These are phyloP conservation scores for Meyerozyma guilliermondii DNA, from an alignment of 1,139 yeast species.

Conservation along the genomic window DNA sequence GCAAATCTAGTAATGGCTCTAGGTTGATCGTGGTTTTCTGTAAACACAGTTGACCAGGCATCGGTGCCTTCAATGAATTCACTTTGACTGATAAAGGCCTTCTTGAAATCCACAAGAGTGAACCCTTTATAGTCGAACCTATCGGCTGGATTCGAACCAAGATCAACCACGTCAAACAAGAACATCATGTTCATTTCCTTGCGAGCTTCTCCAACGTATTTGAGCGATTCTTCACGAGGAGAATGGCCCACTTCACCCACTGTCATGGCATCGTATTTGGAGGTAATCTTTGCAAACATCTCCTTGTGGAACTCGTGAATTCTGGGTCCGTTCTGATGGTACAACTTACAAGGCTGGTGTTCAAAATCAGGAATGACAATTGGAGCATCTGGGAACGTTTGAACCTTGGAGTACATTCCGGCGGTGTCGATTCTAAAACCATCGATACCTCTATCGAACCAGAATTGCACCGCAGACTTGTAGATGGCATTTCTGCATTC, in stretches of 20 bases:
- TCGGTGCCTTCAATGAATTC: constrained; percentile 17
- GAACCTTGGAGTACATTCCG: constrained; percentile 20
- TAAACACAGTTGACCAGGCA: constrained; percentile 20
- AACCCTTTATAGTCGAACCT: constrained; percentile 15
- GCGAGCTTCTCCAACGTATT: constrained; percentile 18
- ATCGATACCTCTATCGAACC: constrained; percentile 21
- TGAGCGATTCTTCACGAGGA: constrained; percentile 16
- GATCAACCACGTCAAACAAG: constrained; percentile 18
- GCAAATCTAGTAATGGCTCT: constrained; percentile 19
- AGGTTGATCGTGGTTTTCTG: constrained; percentile 22
- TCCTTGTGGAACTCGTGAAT: constrained; percentile 22
- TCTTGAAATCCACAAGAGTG: constrained; percentile 14
- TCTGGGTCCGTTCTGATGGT: constrained; percentile 16
- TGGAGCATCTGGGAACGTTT: constrained; percentile 18
- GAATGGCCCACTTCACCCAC: constrained; percentile 22
- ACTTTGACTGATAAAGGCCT: constrained; percentile 13
- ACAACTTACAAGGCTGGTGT: constrained; percentile 15
- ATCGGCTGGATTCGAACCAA: constrained; percentile 14
- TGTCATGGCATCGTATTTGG: constrained; percentile 20
- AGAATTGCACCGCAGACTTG: constrained; percentile 16
- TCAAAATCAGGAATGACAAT: constrained; percentile 16
- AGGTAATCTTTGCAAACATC: constrained; percentile 14
- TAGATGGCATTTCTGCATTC: constrained; percentile 20
- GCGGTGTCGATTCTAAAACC: constrained; percentile 22
- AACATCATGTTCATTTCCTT: constrained; percentile 24